phyloP scores from a whole-genome alignment of 2,329 filamentous ascomycete genomes.

The Colletotrichum costaricense region DNA sequence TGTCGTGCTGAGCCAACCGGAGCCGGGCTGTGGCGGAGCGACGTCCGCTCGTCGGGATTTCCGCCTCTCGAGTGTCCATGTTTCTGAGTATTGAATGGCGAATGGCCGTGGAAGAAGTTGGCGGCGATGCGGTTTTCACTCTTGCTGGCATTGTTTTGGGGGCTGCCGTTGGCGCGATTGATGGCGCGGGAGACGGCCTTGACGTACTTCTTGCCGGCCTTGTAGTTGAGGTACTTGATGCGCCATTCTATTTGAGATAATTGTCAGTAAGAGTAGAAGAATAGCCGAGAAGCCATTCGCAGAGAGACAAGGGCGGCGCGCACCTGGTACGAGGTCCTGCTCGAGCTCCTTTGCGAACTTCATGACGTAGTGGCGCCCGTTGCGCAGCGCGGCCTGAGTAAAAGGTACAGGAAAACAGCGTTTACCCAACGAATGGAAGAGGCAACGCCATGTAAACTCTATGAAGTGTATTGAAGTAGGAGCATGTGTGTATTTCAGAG shows the following conservation, averaged over 20 bases:
- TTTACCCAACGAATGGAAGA: not conserved
- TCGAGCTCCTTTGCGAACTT: conserved; percentile 84
- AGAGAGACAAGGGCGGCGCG: conserved; percentile 36
- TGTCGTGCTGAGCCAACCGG: conserved; percentile 39
- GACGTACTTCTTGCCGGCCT: conserved; percentile 93
- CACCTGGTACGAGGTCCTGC: conserved; percentile 85
- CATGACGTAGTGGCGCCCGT: conserved; percentile 55
- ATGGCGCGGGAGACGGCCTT: conserved; percentile 84
- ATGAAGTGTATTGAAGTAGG: not conserved
- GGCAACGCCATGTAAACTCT: conserved; percentile 22
- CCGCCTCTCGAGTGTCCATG: not conserved
- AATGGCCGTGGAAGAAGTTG: conserved; percentile 9
- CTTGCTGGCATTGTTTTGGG: conserved; percentile 6
- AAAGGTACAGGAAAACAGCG: not conserved
- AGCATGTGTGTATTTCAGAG: not conserved
- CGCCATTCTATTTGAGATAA: conserved; percentile 76
- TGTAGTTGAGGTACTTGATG: conserved; percentile 94
- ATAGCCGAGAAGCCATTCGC: not conserved
- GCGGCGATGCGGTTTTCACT: conserved; percentile 14
- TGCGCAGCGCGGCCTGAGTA: not conserved
- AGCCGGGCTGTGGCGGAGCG: conserved; percentile 41
- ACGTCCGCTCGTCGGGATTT: conserved; percentile 38
- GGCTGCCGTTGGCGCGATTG: conserved; percentile 57
- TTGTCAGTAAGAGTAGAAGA: not conserved
- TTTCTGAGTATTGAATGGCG: conserved; percentile 17